Evolutionary conservation across 768 basidiomycete species (phyloP), one percentile per base, ranked within the genome.

Genomic region (Cystofilobasidium capitatum): DNA sequence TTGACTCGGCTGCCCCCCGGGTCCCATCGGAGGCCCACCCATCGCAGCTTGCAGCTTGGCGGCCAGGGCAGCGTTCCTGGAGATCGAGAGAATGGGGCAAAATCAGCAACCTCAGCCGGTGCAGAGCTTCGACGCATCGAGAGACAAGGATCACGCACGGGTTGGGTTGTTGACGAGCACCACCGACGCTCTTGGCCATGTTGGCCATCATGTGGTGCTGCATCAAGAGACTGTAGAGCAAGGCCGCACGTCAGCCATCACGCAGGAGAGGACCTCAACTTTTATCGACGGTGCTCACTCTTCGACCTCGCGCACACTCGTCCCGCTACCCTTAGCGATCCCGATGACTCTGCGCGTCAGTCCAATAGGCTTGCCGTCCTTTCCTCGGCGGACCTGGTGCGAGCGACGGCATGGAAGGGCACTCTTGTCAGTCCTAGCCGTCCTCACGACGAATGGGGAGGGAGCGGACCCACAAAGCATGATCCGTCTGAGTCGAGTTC

Each of bases 191-290:
- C 81, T 92, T 96, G 39, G 94, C 96, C 88, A 99, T 93, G 74
- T 90, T 93, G 63, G 91, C 87, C 90, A 99, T 96, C 89, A 97
- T 93, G 55, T 90, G 85, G 73, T 97, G 96, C 78, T 99, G 96
- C 73, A 90, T 91, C 55, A 99, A 79, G 65, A 97, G 36, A n/a
- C 66, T 68, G n/a, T 3, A n/a, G 49, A 39, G 47, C 22, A 33
- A 26, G 3, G 6, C 42, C 16, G 10, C 7, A 36, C 2, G 31
- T 1, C 7, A 44, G 44, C 6, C 4, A 13, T 62, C 29, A 44
- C 26, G 20, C 5, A 29, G 12, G 20, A 13, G 26, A 3, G 22
- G 36, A 26, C n/a, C n/a, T n/a, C n/a, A n/a, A n/a, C n/a, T n/a
- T n/a, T n/a, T n/a, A 66, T 20, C 47, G 45, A 35, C 14, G 26